phyloP scores from a whole-genome alignment of 306 rosid genomes.

The Corylus avellana region DNA sequence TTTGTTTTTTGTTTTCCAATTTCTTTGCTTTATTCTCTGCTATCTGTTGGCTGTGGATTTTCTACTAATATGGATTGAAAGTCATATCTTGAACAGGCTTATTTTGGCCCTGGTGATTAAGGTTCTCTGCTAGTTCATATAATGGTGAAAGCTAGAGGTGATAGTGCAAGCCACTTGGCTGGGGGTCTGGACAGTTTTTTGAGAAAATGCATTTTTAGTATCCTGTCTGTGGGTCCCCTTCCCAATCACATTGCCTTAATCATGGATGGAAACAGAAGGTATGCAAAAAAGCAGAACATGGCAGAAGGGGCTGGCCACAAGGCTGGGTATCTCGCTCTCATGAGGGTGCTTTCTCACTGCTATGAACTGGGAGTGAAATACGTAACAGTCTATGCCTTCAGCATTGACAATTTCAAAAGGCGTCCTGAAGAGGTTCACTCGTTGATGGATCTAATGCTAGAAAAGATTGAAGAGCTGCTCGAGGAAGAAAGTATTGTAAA shows the following conservation, averaged over 20 bases:
- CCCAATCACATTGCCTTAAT: constrained; percentile 82
- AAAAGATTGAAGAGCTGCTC: constrained; percentile 64
- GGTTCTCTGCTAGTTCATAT: constrained; percentile 18
- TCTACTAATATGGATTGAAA: background rate
- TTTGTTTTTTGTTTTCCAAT: too few relatives aligned
- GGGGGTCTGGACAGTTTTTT: constrained; percentile 40
- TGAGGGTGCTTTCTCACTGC: constrained; percentile 58
- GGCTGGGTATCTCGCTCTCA: constrained; percentile 61
- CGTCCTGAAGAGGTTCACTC: constrained; percentile 54
- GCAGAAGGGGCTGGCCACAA: constrained; percentile 59
- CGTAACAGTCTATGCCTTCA: constrained; percentile 75
- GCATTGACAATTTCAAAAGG: constrained; percentile 80
- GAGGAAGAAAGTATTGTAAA: constrained; percentile 48
- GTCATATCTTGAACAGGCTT: constrained; percentile 24
- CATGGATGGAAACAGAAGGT: constrained; percentile 93
- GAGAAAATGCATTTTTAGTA: constrained; percentile 54
- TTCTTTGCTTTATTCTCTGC: background rate
- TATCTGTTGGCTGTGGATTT: background rate
- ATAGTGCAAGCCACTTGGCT: constrained; percentile 20
- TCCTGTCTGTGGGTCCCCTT: constrained; percentile 63
- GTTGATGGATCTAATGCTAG: constrained; percentile 73
- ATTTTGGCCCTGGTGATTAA: background rate
- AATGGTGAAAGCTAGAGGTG: constrained; percentile 43
- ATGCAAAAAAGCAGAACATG: constrained; percentile 54
- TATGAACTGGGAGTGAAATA: constrained; percentile 73